Evolutionary conservation across 2,329 filamentous ascomycete genomes (phyloP).

Genomic region (Aspergillus vadensis): DNA sequence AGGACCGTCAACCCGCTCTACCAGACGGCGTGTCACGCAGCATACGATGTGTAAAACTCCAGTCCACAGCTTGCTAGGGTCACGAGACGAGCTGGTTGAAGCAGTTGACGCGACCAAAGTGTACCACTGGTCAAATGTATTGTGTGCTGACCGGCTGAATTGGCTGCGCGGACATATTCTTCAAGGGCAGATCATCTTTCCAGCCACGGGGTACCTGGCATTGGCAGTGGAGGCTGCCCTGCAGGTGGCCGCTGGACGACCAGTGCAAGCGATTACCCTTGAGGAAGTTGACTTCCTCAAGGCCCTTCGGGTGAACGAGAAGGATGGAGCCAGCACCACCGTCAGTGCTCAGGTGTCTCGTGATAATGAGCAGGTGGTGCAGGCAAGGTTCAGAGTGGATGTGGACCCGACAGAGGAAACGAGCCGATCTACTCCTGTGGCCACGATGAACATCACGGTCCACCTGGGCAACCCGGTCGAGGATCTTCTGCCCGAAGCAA

Average conservation of each 20-base stretch:
- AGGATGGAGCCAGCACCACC: not conserved
- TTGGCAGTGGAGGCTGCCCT: constrained; percentile 13
- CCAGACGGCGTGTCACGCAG: not conserved
- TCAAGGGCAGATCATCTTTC: constrained; percentile 26
- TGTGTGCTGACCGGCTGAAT: constrained; percentile 22
- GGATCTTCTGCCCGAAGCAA: no score
- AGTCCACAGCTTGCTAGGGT: constrained; percentile 10
- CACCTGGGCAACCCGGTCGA: not conserved
- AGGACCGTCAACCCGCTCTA: not conserved
- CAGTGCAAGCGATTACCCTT: not conserved
- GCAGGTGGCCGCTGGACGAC: not conserved
- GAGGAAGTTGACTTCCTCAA: not conserved
- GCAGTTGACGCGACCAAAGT: no score
- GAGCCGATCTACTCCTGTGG: no score
- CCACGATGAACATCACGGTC: not conserved
- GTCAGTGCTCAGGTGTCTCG: not conserved
- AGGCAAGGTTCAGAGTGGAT: not conserved
- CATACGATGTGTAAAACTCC: no score
- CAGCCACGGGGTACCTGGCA: constrained; percentile 23
- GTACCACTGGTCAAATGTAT: constrained; percentile 21
- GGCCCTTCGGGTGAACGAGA: not conserved
- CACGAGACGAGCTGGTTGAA: not conserved
- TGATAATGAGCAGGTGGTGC: not conserved
- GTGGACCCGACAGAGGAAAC: not conserved
- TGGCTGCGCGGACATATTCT: constrained; percentile 30